Evolutionary conservation across 2,329 filamentous ascomycete species (phyloP), one percentile per base, ranked within the genome.

Genomic region (Arthrobotrys conoides): DNA sequence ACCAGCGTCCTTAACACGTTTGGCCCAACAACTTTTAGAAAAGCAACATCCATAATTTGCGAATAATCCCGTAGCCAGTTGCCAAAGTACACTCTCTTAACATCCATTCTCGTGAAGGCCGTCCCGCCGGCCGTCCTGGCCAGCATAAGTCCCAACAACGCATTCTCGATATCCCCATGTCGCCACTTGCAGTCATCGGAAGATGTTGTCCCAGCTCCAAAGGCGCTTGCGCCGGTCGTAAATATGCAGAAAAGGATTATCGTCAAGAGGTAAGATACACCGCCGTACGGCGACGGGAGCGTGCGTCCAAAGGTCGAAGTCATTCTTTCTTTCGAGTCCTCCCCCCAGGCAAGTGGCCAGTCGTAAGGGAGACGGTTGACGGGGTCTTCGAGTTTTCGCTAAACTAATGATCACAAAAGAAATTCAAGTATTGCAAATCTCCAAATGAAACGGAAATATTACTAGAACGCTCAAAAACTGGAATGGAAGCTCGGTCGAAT

Each of bases 1-100:
- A 78, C 67, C 48, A 97, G 87, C 64, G 97, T 92, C 30, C 94
- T 91, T 83, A 97, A 96, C 75, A 94, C 94, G 85, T 97, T 93
- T 65, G 93, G 91, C 71, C 92, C 94, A 80, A 97, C 94, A 82
- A 91, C 89, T 86, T 97, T 97, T 85, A 97, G 90, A 4, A 93
- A 96, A 80, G 93, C 94, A 61, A 97, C 93, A 84, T 97, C 94
- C 82, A 97, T 92, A 80, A 94, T 94, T 85, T 97, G 94, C 68
- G 92, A 96, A 85, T 97, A 97, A 85, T 97, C 94, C 71, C 90
- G 90, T 41, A 97, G 89, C 80, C 61, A 81, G 76, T 64, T 80
- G 64, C 80, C 81, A 46, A 82, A 82, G 55, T 82, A 78, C 20
- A 78, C 75, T 51, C 75, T 41, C 27, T 72, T 78, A 44, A 72